These are phyloP conservation scores for Eucalyptus grandis DNA, from an alignment of 345 rosid genomes.

Conservation along the genomic window DNA sequence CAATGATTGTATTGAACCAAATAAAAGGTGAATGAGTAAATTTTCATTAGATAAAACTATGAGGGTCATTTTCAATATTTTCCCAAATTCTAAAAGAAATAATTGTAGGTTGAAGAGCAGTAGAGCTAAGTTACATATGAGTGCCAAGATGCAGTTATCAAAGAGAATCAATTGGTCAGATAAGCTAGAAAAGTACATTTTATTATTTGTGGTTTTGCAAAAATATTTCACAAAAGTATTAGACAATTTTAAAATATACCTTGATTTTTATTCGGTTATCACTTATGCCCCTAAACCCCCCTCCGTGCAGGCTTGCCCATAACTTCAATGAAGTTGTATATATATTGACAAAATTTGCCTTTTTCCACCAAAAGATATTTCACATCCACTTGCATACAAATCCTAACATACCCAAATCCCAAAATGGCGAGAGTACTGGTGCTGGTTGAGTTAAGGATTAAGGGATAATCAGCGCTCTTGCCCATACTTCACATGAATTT, in stretches of 20 bases:
- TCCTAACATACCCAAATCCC: no score
- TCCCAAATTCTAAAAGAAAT: background rate
- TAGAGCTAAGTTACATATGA: background rate
- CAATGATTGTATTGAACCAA: background rate
- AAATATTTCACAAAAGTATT: background rate
- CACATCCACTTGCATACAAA: no score
- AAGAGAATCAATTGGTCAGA: background rate
- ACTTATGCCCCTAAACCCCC: background rate
- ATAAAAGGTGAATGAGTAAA: background rate
- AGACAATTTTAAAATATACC: background rate
- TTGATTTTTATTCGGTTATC: background rate
- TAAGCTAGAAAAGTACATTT: background rate
- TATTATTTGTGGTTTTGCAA: background rate
- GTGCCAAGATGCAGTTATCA: background rate
- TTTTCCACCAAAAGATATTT: no score
- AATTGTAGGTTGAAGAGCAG: background rate
- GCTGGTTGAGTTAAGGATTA: no score
- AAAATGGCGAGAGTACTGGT: no score
- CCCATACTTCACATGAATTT: background rate
- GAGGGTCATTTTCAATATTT: background rate
- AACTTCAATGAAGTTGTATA: no score
- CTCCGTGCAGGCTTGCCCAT: no score
- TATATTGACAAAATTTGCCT: no score
- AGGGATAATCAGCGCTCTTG: background rate
- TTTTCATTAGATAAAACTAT: rapidly evolving